These are phyloP conservation scores for Bathelium albidoporum DNA, from an alignment of 495 filamentous ascomycete genomes.

Conservation along the genomic window DNA sequence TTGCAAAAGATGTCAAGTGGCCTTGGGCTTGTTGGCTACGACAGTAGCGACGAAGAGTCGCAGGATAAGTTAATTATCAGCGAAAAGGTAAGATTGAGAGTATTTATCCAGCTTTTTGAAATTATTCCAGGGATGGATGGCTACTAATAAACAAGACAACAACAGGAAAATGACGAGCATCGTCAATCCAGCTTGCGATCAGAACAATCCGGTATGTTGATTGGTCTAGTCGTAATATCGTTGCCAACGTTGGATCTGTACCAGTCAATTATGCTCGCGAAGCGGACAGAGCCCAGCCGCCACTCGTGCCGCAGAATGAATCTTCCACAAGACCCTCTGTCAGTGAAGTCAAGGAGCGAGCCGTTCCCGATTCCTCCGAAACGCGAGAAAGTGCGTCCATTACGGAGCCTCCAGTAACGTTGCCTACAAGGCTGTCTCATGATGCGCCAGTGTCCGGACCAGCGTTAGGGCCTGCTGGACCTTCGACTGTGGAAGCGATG, in stretches of 20 bases:
- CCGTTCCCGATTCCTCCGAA: background rate
- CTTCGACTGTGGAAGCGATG: slow-evolving; percentile 17
- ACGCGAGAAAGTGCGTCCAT: background rate
- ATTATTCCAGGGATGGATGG: slow-evolving; percentile 15
- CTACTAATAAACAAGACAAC: slow-evolving; percentile 21
- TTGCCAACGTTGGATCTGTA: background rate
- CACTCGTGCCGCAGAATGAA: background rate
- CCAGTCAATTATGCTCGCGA: background rate
- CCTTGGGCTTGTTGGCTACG: slow-evolving; percentile 51
- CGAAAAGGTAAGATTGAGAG: slow-evolving; percentile 22
- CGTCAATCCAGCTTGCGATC: background rate
- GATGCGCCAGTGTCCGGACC: slow-evolving; percentile 28
- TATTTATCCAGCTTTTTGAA: background rate
- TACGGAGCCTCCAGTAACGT: background rate
- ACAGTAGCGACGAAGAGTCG: slow-evolving; percentile 70
- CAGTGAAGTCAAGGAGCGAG: too few relatives aligned
- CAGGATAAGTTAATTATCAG: slow-evolving; percentile 27
- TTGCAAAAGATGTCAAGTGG: background rate
- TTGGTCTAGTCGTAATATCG: background rate
- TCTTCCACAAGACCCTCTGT: background rate
- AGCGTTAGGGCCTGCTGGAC: slow-evolving; percentile 37
- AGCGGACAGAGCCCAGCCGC: background rate
- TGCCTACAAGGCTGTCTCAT: background rate
- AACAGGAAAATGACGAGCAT: slow-evolving; percentile 9
- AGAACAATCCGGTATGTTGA: background rate